Conservation (phyloP, 306 rosid species). For the Spatholobus suberectus region DNA sequence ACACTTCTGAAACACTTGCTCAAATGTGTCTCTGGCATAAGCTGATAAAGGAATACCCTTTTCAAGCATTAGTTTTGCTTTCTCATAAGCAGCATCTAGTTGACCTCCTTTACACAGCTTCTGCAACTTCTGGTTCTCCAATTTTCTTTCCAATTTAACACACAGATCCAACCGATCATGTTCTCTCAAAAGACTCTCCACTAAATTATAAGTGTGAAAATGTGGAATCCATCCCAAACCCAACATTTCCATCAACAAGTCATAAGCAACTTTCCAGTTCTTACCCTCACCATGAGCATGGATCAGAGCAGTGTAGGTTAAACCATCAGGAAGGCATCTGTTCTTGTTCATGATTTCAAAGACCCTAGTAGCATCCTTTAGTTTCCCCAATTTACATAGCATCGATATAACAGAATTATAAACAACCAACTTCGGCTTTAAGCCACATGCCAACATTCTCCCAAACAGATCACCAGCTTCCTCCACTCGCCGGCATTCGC, state of each 20-base stretch:
- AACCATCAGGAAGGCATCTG: conserved; percentile 64
- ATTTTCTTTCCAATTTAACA: conserved; percentile 59
- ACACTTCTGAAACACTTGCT: conserved; percentile 52
- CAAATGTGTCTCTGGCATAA: conserved; percentile 62
- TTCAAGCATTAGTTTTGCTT: conserved; percentile 62
- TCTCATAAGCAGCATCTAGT: conserved; percentile 66
- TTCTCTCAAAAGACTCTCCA: conserved; percentile 62
- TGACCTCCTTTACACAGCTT: conserved; percentile 62
- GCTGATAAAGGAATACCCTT: conserved; percentile 60
- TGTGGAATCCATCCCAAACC: conserved; percentile 63
- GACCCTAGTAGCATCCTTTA: conserved; percentile 59
- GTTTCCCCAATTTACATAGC: conserved; percentile 69
- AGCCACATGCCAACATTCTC: conserved; percentile 60
- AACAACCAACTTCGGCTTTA: conserved; percentile 65
- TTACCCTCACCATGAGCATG: conserved; percentile 59
- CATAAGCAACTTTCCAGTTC: conserved; percentile 64
- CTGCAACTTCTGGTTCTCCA: conserved; percentile 62
- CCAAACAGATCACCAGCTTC: conserved; percentile 58
- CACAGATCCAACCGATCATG: conserved; percentile 55
- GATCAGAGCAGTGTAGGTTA: conserved; percentile 65
- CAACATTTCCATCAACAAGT: conserved; percentile 64
- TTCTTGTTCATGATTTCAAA: conserved; percentile 69
- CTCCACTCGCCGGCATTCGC: conserved; percentile 52
- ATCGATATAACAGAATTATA: conserved; percentile 64
- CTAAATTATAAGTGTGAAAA: conserved; percentile 56